Evolutionary conservation across 2,329 filamentous ascomycete species (phyloP), one percentile per base, ranked within the genome.

Genomic region (Calonectria pseudoturangicola): DNA sequence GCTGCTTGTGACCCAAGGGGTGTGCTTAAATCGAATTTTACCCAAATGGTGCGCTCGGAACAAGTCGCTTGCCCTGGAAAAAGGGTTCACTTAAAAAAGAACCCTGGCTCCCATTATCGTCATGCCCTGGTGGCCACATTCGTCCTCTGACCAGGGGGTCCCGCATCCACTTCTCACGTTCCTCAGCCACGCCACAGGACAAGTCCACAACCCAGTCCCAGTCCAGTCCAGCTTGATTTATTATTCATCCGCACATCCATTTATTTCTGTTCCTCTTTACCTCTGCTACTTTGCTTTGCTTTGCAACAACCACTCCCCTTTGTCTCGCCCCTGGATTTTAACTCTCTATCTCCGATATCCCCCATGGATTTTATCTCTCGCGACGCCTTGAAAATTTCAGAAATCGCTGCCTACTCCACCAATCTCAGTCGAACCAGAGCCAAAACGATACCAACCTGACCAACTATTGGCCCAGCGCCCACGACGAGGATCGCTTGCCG

Each of bases 281-380:
- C 54, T 45, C 9, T 62, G 3, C 45, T 45, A 39, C 30, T 45
- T 51, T 62, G 36, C 51, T 51, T 21, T 50, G 33, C 50, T 62
- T 41, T 28, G 43, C 56, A 56, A 27, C 54, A 68, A 66, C 51
- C 45, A 69, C 73, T 75, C 68, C 68, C 71, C 75, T 74, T 71
- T 68, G 30, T 56, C 43, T 69, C 63, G 67, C 63, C 64, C 36
- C 54, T 43, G 58, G 33, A 39, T 68, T 33, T 30, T 36, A 67
- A 50, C 41, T 36, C 43, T 30, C 28, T 12, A 70, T 68, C 62
- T 69, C 51, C 71, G 66, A 74, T 67, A 75, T 71, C 71, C 64
- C 78, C 67, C 69, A 80, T 80, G 79, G 77, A 80, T 74, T 79
- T 79, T 78, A 77, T 77, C 74, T 63, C 70, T 73, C 69, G 68